Base-by-base conservation (phyloP, 2,329 filamentous ascomycete species). In the Arthrobotrys pseudoclavata region DNA sequence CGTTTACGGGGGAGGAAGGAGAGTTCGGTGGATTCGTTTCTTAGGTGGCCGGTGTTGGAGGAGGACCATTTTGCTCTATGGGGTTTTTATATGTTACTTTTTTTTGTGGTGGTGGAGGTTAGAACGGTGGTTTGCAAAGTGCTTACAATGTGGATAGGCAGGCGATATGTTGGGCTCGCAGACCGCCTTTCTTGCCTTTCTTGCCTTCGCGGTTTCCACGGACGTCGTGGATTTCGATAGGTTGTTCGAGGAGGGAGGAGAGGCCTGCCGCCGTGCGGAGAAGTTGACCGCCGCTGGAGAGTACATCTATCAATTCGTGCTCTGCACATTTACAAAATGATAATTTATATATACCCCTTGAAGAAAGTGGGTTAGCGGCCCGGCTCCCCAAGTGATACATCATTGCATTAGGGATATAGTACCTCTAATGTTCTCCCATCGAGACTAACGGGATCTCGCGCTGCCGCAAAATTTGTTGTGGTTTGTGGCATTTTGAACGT, bases 121-220 rank as follows among this genome's bases (percentile, higher is more conserved):
- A 13, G 34, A 4, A 13, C n/a, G 12, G 10, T 12, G 37, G 37
- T 20, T 18, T 42, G 13, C 5, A 26, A 26, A 22, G 42, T 45
- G 13, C 64, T 60, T 70, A 76, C 72, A 76, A 26, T 3, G 72
- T 76, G 20, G 72, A 70, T 7, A 91, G 86, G 1, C 87, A 85
- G 0, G 88, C 84, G 29, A 89, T 86, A 79, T 91, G 89, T 80
- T 91, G 89, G 0, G 85, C 85, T 81, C 89, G 90, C 34, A 91
- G 84, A 26, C 89, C 89, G 88, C 76, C 52, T 80, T 81, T 80
- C 60, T 84, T 83, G 13, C 84, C 84, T 18, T 82, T 81, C 0
- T 82, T 78, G 0, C 83, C 83, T 40, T 80, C 79, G 18, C 89
- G 85, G 69, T 89, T 90, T 2, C 87, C 89, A 40, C 89, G 83